phyloP scores from a whole-genome alignment of 2,329 filamentous ascomycete genomes.

The Monilinia fructicola region DNA sequence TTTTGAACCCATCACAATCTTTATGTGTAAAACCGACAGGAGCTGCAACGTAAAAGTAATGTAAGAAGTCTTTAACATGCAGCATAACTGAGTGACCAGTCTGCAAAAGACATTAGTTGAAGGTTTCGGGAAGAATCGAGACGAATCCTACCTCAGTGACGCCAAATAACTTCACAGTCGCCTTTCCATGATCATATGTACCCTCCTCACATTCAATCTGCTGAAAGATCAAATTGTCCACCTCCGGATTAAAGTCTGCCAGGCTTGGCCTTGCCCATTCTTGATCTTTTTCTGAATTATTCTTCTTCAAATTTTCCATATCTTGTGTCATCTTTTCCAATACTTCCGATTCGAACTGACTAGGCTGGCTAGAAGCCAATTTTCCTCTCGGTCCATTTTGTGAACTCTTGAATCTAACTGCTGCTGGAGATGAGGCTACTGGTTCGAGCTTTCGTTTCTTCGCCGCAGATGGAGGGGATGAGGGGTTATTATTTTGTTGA shows the following conservation, averaged over 20 bases:
- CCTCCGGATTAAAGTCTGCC: conserved; percentile 59
- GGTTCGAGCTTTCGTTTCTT: conserved; percentile 85
- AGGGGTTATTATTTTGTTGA: conserved; percentile 51
- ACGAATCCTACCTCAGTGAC: conserved; percentile 68
- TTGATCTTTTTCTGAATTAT: conserved; percentile 90
- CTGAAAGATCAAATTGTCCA: conserved; percentile 80
- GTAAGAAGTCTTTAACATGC: conserved; percentile 92
- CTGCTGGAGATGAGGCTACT: conserved; percentile 51
- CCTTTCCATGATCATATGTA: conserved; percentile 69
- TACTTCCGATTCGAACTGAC: conserved; percentile 88
- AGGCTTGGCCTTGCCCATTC: conserved; percentile 74
- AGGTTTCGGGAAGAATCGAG: background rate
- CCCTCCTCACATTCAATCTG: conserved; percentile 96
- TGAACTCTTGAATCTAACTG: conserved; percentile 60
- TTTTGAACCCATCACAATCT: conserved; percentile 76
- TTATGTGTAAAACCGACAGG: conserved; percentile 75
- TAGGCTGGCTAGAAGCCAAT: conserved; percentile 72
- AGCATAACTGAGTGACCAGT: conserved; percentile 87
- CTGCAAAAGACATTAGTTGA: conserved; percentile 40
- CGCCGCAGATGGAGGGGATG: conserved; percentile 48
- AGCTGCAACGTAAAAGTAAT: conserved; percentile 92
- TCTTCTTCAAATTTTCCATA: conserved; percentile 79
- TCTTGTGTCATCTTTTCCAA: conserved; percentile 96
- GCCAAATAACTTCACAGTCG: conserved; percentile 88
- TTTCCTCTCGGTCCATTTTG: conserved; percentile 62